phyloP scores from a whole-genome alignment of 352 stramenopile genomes.

The Thraustochytrium sp. region DNA sequence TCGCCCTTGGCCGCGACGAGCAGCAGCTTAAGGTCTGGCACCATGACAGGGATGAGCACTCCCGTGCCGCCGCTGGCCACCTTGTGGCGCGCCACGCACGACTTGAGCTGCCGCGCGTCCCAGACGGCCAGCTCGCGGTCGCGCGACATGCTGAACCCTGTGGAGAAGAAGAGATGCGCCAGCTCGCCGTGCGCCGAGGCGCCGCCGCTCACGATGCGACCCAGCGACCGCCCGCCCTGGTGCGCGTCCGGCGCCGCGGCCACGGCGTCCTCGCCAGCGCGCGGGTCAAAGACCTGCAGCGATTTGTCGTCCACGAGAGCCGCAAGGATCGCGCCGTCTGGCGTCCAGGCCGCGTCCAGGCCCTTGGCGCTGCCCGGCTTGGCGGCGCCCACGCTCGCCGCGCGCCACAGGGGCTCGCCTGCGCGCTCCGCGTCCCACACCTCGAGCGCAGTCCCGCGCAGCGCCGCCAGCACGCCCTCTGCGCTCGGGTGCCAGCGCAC shows the following conservation, averaged over 20 bases:
- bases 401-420: background rate
- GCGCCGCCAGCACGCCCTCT: background rate
- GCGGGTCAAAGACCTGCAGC: background rate
- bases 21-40: background rate
- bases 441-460: background rate
- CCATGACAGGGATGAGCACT: background rate
- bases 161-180: constrained; percentile 23
- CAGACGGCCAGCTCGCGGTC: constrained; percentile 34
- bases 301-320: constrained; percentile 2
- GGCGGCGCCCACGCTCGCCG: background rate
- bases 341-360: background rate
- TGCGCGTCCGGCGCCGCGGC: constrained; percentile 1
- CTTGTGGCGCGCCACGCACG: background rate
- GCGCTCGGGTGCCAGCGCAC: constrained; percentile 11
- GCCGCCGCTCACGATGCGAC: background rate
- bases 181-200: background rate
- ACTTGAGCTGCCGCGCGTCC: background rate
- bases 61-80: constrained; percentile 14
- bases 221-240: background rate
- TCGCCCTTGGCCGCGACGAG: constrained; percentile 11
- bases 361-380: background rate
- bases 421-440: background rate
- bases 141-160: constrained; percentile 18
- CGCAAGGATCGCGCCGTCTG: background rate
- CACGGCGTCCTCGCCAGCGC: background rate